phyloP scores from a whole-genome alignment of 352 stramenopile species.

The Pythium aristosporum region DNA sequence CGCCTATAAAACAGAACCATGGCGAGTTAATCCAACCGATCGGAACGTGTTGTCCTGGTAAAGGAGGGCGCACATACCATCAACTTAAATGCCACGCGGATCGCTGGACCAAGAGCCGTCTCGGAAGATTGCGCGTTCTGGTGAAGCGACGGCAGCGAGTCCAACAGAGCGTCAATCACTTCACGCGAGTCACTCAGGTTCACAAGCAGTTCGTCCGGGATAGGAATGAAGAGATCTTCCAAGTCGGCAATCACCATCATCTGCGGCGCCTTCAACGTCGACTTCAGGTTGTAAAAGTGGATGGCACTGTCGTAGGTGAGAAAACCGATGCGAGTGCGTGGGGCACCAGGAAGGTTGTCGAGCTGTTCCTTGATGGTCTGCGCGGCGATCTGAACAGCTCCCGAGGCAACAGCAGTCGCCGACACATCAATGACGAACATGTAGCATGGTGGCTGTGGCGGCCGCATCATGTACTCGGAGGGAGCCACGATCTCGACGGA shows the following conservation, averaged over 20 bases:
- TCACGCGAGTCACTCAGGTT: conserved; percentile 95
- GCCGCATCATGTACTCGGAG: conserved; percentile 90
- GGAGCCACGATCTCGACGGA: conserved; percentile 86
- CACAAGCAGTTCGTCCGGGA: conserved; percentile 96
- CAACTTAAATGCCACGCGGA: conserved; percentile 97
- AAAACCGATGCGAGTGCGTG: conserved; percentile 81
- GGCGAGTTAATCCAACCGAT: neutral
- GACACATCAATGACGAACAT: conserved; percentile 92
- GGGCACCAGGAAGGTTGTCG: conserved; percentile 69
- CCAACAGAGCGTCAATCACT: conserved; percentile 94
- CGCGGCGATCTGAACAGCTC: conserved; percentile 65
- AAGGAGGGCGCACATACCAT: conserved; percentile 88
- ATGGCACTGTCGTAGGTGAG: conserved; percentile 85
- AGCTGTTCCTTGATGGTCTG: conserved; percentile 83
- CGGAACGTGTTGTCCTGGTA: neutral
- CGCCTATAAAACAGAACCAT: conserved; percentile 36
- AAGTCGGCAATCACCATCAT: conserved; percentile 90
- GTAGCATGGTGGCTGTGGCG: conserved; percentile 83
- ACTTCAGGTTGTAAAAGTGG: conserved; percentile 91
- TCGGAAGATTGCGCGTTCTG: conserved; percentile 77
- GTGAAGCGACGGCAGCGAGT: conserved; percentile 92
- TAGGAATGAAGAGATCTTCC: conserved; percentile 89
- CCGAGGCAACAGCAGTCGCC: conserved; percentile 63
- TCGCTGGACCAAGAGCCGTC: conserved; percentile 77
- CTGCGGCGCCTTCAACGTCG: conserved; percentile 78